Evolutionary conservation across 805 yeast species (phyloP).

Genomic region (Maudiozyma serrabonitensis): DNA sequence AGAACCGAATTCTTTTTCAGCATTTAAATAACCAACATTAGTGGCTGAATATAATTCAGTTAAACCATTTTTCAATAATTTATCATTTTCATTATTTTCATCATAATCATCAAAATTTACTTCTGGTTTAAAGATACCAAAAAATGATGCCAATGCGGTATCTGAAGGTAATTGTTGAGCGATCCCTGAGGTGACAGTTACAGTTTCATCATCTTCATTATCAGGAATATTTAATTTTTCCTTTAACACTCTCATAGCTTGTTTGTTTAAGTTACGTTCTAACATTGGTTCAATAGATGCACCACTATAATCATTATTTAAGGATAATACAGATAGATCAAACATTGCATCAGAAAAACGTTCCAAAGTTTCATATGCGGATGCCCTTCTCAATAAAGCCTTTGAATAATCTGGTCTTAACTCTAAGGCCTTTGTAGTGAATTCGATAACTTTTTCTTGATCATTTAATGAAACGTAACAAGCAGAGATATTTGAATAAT

Average conservation of each 20-base stretch:
- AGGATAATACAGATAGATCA: constrained; percentile 82
- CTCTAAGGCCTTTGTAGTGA: constrained; percentile 76
- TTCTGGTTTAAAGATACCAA: constrained; percentile 69
- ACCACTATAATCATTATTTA: constrained; percentile 75
- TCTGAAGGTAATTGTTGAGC: constrained; percentile 64
- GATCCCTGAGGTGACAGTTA: constrained; percentile 6
- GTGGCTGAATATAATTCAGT: constrained; percentile 40
- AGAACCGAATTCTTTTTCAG: constrained; percentile 40
- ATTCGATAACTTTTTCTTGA: constrained; percentile 76
- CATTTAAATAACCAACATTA: constrained; percentile 29
- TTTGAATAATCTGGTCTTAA: constrained; percentile 85
- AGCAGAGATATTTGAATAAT: constrained; percentile 92
- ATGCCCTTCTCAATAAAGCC: constrained; percentile 87
- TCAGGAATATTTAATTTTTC: constrained; percentile 29
- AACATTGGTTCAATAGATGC: constrained; percentile 68
- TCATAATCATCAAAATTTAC: constrained; percentile 39
- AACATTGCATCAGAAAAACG: constrained; percentile 76
- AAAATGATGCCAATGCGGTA: constrained; percentile 74
- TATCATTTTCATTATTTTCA: constrained; percentile 51
- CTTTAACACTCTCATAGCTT: constrained; percentile 63
- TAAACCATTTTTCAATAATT: constrained; percentile 56
- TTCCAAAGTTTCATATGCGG: constrained; percentile 77
- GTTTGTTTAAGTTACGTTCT: constrained; percentile 78
- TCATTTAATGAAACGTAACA: constrained; percentile 79
- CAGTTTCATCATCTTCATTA: not conserved